Percentiles rank a stretch among this genome's conserved stretches.
Conservation (phyloP, 345 rosid genomes). For the Firmiana major region DNA sequence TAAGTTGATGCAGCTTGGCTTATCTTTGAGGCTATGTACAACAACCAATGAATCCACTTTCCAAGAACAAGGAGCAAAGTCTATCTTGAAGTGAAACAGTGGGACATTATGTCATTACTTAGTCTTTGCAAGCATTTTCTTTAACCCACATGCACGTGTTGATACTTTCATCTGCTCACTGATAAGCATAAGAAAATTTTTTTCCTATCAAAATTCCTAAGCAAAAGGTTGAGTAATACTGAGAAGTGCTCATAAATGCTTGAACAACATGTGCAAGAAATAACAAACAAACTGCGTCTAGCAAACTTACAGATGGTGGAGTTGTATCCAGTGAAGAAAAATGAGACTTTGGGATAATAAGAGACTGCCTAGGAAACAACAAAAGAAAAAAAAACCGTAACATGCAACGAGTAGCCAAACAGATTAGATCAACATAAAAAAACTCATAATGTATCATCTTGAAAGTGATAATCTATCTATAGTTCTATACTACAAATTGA, state of each 20-base stretch:
- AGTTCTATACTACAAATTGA: background rate
- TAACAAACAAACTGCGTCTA: background rate
- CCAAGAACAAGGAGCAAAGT: background rate
- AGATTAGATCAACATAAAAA: background rate
- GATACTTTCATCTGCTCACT: background rate
- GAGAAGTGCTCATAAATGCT: background rate
- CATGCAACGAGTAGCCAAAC: conserved; percentile 5
- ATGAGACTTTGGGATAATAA: conserved; percentile 84
- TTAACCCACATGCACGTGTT: background rate
- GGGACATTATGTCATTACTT: background rate
- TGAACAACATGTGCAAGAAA: background rate
- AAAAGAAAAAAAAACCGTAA: background rate
- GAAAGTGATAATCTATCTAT: background rate
- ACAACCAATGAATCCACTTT: background rate
- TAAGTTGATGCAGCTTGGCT: background rate
- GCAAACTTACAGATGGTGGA: conserved; percentile 82
- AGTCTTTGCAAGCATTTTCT: background rate
- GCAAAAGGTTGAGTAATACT: background rate
- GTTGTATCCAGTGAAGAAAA: conserved; percentile 72
- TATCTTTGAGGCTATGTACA: background rate
- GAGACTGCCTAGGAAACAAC: conserved; percentile 70
- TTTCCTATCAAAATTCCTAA: background rate
- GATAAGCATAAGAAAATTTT: too few species aligned
- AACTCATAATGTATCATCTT: background rate
- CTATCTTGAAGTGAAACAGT: background rate